Evolutionary conservation across 1,284 basidiomycete species (phyloP), one percentile per base, ranked within the genome.

Genomic region (Sporisorium iseilematis-ciliati): DNA sequence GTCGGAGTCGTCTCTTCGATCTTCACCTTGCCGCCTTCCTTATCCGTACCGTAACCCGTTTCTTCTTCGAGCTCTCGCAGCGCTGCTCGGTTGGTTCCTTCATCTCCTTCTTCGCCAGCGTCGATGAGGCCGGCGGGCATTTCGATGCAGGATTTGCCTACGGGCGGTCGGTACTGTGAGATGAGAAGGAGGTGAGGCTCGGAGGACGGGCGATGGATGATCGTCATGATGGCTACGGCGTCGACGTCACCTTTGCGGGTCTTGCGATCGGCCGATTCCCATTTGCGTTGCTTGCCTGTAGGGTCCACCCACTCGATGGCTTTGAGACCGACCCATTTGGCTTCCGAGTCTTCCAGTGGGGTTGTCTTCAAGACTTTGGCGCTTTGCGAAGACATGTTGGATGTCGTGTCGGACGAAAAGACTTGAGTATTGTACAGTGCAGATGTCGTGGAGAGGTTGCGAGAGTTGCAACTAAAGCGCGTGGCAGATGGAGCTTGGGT

Each of bases 121-220:
- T 85, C 84, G 26, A 85, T 69, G 12, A 85, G 70, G 3, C 84
- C 84, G 1, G 84, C 84, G 1, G 84, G 84, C 60, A 85, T 69
- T 71, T 85, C 84, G 49, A 85, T 76, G 14, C 83, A 81, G 38
- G 67, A 71, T 26, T 66, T 50, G 8, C 75, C 80, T 0, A 80
- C 77, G 11, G 79, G 81, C 5, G 80, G 76, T 12, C 82, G 57
- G 45, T 78, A 83, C 45, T 84, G 82, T 6, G 78, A 78, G 42
- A 85, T 77, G 25, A 85, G 67, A 7, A 85, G 65, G 2, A 83
- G 67, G 25, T 80, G 77, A 5, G 79, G 75, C 21, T 77, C 75
- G 12, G 51, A 59, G 0, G 67, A 71, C 0, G 84, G 82, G 0
- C 78, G 73, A n/a, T 76, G 72, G 21, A 85, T 76, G 33, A 85